A percentile compares a stretch with the other conserved stretches of the same genome.
These are phyloP conservation scores for Umbelopsis sp. DNA, from an alignment of 371 early-diverging fungal genomes.

Conservation along the genomic window DNA sequence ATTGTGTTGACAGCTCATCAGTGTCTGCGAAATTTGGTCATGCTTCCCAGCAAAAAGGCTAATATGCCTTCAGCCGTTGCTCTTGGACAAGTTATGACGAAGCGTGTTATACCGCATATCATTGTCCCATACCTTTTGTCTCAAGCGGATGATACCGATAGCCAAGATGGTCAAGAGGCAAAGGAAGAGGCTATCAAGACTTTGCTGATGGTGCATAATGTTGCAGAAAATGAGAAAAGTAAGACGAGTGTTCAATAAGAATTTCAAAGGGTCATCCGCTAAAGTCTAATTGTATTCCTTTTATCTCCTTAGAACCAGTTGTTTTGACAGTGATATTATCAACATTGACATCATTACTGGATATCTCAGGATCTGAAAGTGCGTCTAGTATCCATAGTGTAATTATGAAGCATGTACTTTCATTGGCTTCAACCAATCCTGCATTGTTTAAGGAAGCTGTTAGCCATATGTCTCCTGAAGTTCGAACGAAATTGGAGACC, in stretches of 20 bases:
- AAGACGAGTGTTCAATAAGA: constrained; percentile 20
- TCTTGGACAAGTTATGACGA: constrained; percentile 36
- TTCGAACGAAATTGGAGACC: constrained; percentile 45
- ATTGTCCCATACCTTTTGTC: constrained; percentile 35
- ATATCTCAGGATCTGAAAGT: constrained; percentile 30
- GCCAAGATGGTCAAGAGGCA: constrained; percentile 9
- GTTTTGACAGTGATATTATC: constrained; percentile 44
- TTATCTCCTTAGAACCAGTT: constrained; percentile 24
- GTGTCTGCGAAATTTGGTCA: constrained; percentile 50
- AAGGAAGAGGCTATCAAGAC: constrained; percentile 52
- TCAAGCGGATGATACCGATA: constrained; percentile 23
- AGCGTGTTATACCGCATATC: constrained; percentile 33
- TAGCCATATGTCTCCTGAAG: constrained; percentile 29
- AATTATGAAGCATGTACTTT: constrained; percentile 36
- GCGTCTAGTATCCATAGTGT: constrained; percentile 37
- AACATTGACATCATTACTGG: constrained; percentile 43
- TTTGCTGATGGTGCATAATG: constrained; percentile 31
- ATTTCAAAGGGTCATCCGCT: too few relatives aligned
- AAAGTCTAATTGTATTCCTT: not conserved
- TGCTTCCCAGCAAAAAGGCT: constrained; percentile 43
- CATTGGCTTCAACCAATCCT: constrained; percentile 42
- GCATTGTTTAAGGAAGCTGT: constrained; percentile 45
- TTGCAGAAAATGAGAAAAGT: constrained; percentile 44
- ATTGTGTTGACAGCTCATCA: constrained; percentile 49
- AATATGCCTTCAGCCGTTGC: constrained; percentile 26